phyloP scores from a whole-genome alignment of 2,329 filamentous ascomycete genomes.

The Venturiaceae sp. region DNA sequence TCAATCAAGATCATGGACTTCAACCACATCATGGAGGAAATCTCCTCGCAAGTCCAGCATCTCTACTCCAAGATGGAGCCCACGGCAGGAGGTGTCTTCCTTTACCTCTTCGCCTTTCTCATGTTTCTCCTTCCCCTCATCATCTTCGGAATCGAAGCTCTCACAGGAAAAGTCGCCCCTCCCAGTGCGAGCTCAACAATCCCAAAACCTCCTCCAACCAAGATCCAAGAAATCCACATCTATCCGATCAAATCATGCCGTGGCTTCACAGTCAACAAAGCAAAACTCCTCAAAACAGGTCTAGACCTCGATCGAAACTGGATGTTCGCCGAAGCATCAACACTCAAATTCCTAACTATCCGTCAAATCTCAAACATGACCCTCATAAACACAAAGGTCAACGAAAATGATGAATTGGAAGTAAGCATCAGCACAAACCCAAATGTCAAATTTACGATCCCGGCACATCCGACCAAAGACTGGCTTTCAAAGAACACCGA shows the following conservation, averaged over 20 bases:
- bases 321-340: conserved; percentile 52
- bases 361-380: conserved; percentile 53
- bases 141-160: conserved; percentile 19
- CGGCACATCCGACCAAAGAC: conserved; percentile 41
- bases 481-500: conserved; percentile 47
- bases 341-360: conserved; percentile 51
- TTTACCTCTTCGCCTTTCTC: conserved; percentile 10
- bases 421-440: conserved; percentile 35
- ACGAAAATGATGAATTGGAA: conserved; percentile 34
- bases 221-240: conserved; percentile 41
- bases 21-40: neutral
- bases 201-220: conserved; percentile 26
- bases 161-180: conserved; percentile 11
- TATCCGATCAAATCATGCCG: conserved; percentile 61
- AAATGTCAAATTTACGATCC: conserved; percentile 37
- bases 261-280: conserved; percentile 44
- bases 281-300: conserved; percentile 44
- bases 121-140: conserved; percentile 21
- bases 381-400: conserved; percentile 41
- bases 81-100: conserved; percentile 3
- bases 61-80: conserved; percentile 2
- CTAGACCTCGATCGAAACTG: conserved; percentile 54
- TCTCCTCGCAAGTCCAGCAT: neutral
- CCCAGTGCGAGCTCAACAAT: neutral
- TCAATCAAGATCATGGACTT: neutral